Evolutionary conservation across 768 basidiomycete genomes (phyloP), one percentile per base, ranked within the genome.

Genomic region (Tricholoma saponaceum): DNA sequence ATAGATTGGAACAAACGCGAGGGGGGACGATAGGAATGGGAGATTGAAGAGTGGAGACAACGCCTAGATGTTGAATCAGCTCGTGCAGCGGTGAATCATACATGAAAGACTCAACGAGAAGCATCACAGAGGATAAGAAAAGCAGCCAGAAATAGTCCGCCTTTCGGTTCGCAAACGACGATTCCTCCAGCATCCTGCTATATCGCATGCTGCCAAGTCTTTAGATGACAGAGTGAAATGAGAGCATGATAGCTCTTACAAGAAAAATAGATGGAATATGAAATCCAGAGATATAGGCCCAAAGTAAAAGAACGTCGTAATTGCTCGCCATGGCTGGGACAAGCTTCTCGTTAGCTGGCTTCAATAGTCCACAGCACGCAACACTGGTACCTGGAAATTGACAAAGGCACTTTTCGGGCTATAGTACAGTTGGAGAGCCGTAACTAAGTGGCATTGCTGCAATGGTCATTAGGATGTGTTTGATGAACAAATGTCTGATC

Each of bases 71-170:
- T 20, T 44, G 16, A 22, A 23, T 58, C 50, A 59, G 44, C 26
- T n/a, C 25, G 26, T 4, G 63, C 41, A 13, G 33, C 4, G 52
- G 51, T 43, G 23, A 54, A 50, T 39, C 28, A 13, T 37, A 59
- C 35, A 16, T 16, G 39, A 1, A 54, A 10, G 8, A 76, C 86
- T 61, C 64, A 53, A 96, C 94, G 43, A 99, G 83, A 37, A 99
- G 85, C 82, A 98, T 86, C 26, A 83, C 57, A 0, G 92, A 83
- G 14, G 92, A 95, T 54, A 92, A 81, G 50, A 94, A 74, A 25
- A 99, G 82, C 9, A 98, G 79, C 93, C 94, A 98, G 67, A 96
- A 89, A 72, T 97, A 99, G 69, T 98, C 96, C 20, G 95, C 96
- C 70, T 81, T 87, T 54, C 81, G 82, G 63, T 94, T 94, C 39